A percentile compares a stretch with the other conserved stretches of the same genome.
These are phyloP conservation scores for Fusarium falciforme DNA, from an alignment of 2,329 filamentous ascomycete species.

Conservation along the genomic window DNA sequence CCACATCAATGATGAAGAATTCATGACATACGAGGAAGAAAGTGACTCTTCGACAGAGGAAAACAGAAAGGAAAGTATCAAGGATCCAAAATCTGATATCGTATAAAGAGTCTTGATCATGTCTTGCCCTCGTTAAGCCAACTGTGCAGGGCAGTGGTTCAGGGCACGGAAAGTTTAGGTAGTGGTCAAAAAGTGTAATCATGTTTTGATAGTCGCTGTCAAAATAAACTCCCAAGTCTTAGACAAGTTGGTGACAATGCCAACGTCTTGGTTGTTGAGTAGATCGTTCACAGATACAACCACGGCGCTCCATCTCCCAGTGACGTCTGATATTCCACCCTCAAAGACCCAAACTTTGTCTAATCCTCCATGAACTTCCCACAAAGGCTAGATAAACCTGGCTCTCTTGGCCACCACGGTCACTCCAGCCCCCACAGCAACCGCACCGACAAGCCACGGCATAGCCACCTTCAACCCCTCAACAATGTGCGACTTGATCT, in stretches of 20 bases:
- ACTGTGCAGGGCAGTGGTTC: background rate
- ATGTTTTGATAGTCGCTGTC: background rate
- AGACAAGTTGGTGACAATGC: background rate
- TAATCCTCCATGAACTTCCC: background rate
- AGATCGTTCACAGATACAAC: background rate
- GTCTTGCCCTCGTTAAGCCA: background rate
- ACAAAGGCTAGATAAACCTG: background rate
- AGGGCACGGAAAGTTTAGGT: background rate
- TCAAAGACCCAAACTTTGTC: too few relatives aligned
- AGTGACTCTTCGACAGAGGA: background rate
- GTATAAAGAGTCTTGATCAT: background rate
- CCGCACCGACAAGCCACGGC: slow-evolving; percentile 32
- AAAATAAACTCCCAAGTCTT: background rate
- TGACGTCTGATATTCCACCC: background rate
- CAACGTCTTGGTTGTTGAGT: background rate
- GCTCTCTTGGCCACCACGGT: slow-evolving; percentile 2
- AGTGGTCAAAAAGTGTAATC: background rate
- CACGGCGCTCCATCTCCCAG: background rate
- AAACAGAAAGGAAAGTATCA: background rate
- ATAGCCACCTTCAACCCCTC: slow-evolving; percentile 10
- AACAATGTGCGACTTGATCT: slow-evolving; percentile 12
- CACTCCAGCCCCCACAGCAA: slow-evolving; percentile 18
- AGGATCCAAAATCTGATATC: background rate
- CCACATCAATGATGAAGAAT: slow-evolving; percentile 35
- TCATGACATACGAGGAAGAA: slow-evolving; percentile 5